These are phyloP conservation scores for Podaxis mareebaensis DNA, from an alignment of 768 basidiomycete species.

Conservation along the genomic window DNA sequence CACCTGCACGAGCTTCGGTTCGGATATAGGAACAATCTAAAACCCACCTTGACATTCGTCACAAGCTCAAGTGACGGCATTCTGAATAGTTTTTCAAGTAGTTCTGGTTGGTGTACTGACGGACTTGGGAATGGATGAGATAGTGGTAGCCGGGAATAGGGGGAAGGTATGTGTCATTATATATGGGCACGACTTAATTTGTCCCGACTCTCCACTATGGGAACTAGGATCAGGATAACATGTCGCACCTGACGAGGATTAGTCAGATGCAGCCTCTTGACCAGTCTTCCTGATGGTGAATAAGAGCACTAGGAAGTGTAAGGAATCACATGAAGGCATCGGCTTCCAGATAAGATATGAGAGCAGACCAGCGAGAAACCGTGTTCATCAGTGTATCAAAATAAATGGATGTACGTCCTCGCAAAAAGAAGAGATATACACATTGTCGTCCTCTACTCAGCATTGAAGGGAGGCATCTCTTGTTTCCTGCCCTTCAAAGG, in stretches of 20 bases:
- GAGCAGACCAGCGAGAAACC: no score
- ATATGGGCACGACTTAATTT: background rate
- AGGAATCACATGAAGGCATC: background rate
- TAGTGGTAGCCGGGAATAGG: background rate
- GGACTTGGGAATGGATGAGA: background rate
- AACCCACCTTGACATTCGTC: slow-evolving; percentile 44
- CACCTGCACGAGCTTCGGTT: background rate
- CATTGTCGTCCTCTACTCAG: slow-evolving; percentile 30
- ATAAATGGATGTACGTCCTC: background rate
- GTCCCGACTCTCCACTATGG: background rate
- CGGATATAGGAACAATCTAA: background rate
- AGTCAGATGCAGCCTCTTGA: background rate
- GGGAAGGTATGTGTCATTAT: background rate
- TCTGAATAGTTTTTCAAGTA: background rate
- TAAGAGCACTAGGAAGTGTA: background rate
- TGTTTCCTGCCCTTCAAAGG: slow-evolving; percentile 61
- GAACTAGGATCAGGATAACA: background rate
- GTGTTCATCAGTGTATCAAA: background rate
- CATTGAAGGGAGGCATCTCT: slow-evolving; percentile 59
- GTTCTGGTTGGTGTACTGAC: background rate
- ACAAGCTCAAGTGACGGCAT: slow-evolving; percentile 46
- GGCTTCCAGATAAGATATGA: no score
- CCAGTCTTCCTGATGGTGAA: background rate
- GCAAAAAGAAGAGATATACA: background rate
- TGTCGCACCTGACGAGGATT: background rate